Percentiles rank a stretch among this genome's conserved stretches.
Conservation (phyloP, 257 asterid genomes). For the Solanum appendiculatum region DNA sequence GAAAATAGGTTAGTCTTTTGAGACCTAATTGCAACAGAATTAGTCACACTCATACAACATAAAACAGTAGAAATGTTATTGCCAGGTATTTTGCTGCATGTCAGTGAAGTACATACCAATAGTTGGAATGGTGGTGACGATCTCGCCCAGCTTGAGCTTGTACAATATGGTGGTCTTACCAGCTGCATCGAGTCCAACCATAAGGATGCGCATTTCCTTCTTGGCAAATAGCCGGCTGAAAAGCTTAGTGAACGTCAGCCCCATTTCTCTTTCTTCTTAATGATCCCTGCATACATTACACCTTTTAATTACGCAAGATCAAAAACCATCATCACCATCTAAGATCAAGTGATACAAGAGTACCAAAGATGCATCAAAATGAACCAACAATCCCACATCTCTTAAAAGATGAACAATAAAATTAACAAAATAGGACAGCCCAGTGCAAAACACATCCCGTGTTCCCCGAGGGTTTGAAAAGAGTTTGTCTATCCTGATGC, state of each 20-base stretch:
- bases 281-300: background rate
- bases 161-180: slow-evolving; percentile 5
- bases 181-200: slow-evolving; percentile 3
- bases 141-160: slow-evolving; percentile 1
- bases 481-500: background rate
- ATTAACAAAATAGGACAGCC: background rate
- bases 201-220: slow-evolving; percentile 1
- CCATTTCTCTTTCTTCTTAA: slow-evolving; percentile 1
- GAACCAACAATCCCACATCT: background rate
- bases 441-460: background rate
- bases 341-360: background rate
- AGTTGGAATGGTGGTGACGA: slow-evolving; percentile 1
- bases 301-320: background rate
- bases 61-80: background rate
- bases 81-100: background rate
- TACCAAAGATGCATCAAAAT: background rate
- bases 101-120: background rate
- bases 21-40: background rate
- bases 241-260: background rate
- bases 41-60: background rate
- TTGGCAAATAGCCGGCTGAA: background rate
- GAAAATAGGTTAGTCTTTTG: background rate
- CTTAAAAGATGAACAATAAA: background rate
- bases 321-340: background rate
- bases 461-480: background rate